These are phyloP conservation scores for Madurella mycetomatis DNA, from an alignment of 2,329 filamentous ascomycete species.

Conservation along the genomic window DNA sequence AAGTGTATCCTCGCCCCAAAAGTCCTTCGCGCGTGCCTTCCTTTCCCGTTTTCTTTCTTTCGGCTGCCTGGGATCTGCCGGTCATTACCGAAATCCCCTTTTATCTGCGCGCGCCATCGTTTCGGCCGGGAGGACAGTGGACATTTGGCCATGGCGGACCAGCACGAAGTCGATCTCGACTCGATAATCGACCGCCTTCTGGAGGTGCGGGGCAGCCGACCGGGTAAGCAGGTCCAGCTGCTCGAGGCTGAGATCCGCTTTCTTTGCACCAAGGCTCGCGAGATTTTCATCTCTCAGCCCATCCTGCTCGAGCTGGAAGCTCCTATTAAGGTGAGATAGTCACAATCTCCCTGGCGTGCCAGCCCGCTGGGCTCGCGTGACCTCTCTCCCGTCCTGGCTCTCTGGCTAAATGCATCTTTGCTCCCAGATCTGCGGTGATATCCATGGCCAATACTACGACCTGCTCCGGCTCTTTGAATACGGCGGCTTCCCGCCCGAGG, in stretches of 20 bases:
- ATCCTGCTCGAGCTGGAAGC: conserved; percentile 96
- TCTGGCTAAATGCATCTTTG: conserved; percentile 19
- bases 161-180: conserved; percentile 93
- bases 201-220: conserved; percentile 95
- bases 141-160: conserved; percentile 52
- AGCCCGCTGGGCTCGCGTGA: conserved; percentile 3
- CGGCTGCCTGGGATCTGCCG: conserved; percentile 28
- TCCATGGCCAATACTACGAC: conserved; percentile 99
- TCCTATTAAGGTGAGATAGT: conserved; percentile 82
- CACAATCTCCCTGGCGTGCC: neutral
- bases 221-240: conserved; percentile 97
- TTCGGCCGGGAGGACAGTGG: conserved; percentile 36
- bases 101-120: conserved; percentile 36
- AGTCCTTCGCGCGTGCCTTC: conserved; percentile 15
- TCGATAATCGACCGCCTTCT: conserved; percentile 98
- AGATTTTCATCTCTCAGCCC: conserved; percentile 99
- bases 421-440: conserved; percentile 91
- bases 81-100: conserved; percentile 23
- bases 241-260: conserved; percentile 94
- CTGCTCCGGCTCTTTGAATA: conserved; percentile 96
- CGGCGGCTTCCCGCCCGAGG: conserved; percentile 94
- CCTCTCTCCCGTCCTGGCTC: conserved; percentile 9
- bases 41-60: conserved; percentile 17
- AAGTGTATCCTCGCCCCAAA: conserved; percentile 25
- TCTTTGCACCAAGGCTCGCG: conserved; percentile 95